A percentile compares a stretch with the other conserved stretches of the same genome.
These are phyloP conservation scores for Fraxinus americana DNA, from an alignment of 257 asterid species.

Conservation along the genomic window DNA sequence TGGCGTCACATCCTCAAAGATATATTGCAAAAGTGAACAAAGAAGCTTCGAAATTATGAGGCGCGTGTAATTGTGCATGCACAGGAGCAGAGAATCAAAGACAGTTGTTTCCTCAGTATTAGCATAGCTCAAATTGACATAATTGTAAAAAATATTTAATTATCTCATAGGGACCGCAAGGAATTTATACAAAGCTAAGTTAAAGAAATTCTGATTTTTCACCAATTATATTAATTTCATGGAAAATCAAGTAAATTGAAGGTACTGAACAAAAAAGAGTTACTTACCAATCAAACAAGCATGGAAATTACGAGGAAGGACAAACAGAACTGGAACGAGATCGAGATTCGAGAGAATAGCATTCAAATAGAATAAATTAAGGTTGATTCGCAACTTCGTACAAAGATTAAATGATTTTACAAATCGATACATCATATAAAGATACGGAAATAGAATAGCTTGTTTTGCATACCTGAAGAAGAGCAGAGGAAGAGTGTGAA, in stretches of 20 bases:
- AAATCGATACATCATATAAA: constrained; percentile 1
- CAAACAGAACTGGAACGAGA: not conserved
- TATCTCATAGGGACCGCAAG: not conserved
- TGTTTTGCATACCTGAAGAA: constrained; percentile 23
- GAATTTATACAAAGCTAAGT: constrained; percentile 16
- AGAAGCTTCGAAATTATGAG: constrained; percentile 12
- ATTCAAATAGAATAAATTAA: constrained; percentile 25
- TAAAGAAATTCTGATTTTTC: constrained; percentile 18
- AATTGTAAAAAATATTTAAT: not conserved
- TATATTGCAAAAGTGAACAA: constrained; percentile 10
- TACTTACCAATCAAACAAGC: not conserved
- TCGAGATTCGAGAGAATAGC: not conserved
- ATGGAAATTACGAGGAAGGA: not conserved
- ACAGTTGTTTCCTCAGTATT: not conserved
- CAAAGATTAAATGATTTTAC: constrained; percentile 9
- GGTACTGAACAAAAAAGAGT: constrained; percentile 13
- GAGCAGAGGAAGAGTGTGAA: constrained; percentile 17
- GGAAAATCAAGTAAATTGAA: constrained; percentile 6
- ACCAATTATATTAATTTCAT: constrained; percentile 4
- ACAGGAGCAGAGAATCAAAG: constrained; percentile 11
- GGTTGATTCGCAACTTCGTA: constrained; percentile 9
- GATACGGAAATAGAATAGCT: constrained; percentile 7
- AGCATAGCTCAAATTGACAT: not conserved
- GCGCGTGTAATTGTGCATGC: constrained; percentile 4
- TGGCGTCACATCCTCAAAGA: constrained; percentile 5